Evolutionary conservation across 345 rosid genomes (phyloP).

Genomic region (Populus pruinosa): DNA sequence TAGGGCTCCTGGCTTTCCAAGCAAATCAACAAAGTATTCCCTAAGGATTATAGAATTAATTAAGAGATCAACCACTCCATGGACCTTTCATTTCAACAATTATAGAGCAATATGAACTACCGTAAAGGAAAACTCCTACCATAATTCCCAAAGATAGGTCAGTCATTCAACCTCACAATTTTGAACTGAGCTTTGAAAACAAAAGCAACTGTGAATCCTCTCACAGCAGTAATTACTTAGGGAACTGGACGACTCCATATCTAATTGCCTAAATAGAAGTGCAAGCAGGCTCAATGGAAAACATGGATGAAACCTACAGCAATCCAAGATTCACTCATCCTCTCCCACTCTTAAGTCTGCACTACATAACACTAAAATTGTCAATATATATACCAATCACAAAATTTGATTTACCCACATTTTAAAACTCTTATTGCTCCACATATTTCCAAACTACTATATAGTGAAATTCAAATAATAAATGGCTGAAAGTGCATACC

Average conservation of each 20-base stretch:
- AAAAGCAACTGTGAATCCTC: background rate
- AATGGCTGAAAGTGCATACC: slow-evolving; percentile 4
- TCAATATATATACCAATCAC: background rate
- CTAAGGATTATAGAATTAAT: slow-evolving; percentile 11
- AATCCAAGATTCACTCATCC: background rate
- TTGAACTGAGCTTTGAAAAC: background rate
- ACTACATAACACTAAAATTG: background rate
- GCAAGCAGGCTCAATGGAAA: background rate
- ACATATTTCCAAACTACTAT: background rate
- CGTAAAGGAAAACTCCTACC: background rate
- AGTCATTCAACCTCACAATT: background rate
- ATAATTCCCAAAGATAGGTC: background rate
- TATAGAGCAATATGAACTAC: background rate
- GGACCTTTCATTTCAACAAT: background rate
- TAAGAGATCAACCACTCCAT: slow-evolving; percentile 7
- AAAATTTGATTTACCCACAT: background rate
- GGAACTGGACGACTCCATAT: background rate
- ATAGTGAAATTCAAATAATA: too few species aligned
- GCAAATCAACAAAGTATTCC: slow-evolving; percentile 30
- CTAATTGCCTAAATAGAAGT: background rate
- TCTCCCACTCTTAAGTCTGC: too few species aligned
- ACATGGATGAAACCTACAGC: background rate
- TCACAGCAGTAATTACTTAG: background rate
- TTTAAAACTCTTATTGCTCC: background rate
- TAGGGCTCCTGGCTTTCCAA: slow-evolving; percentile 21